Percentiles rank a stretch among this genome's conserved stretches.
phyloP scores from a whole-genome alignment of 2,329 filamentous ascomycete species.

The Sphaerulina populicola region DNA sequence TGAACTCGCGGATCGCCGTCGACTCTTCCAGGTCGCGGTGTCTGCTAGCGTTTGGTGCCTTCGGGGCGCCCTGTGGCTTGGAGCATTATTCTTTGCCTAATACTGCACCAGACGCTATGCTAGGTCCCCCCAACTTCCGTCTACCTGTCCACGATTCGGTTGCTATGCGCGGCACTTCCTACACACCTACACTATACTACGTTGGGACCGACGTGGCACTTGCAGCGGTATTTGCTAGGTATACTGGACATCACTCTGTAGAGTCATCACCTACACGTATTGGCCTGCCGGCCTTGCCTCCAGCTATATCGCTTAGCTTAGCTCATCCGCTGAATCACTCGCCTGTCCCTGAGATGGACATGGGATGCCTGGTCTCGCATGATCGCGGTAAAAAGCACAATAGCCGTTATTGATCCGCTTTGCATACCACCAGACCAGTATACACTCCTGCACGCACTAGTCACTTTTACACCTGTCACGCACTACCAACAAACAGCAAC shows the following conservation, averaged over 20 bases:
- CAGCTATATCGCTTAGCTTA: background rate
- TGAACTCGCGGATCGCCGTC: background rate
- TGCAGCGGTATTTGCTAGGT: conserved; percentile 1
- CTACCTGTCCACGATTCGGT: background rate
- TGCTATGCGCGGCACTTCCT: background rate
- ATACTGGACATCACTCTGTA: background rate
- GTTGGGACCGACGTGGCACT: background rate
- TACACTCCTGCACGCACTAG: background rate
- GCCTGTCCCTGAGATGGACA: background rate
- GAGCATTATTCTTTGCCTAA: background rate
- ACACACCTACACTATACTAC: background rate
- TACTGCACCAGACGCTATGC: background rate
- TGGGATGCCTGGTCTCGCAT: background rate
- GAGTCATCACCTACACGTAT: too few species aligned
- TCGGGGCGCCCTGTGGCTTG: background rate
- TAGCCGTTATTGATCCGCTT: background rate
- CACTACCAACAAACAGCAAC: too few species aligned
- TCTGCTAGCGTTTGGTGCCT: background rate
- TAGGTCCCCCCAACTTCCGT: background rate
- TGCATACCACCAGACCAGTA: background rate
- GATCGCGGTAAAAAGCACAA: background rate
- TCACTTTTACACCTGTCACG: too few species aligned
- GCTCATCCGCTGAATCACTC: background rate
- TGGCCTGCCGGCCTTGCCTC: too few species aligned
- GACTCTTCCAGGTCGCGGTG: background rate